Percentiles rank a stretch among this genome's conserved stretches.
phyloP scores from a whole-genome alignment of 768 basidiomycete species.

The Udeniomyces megalosporus region DNA sequence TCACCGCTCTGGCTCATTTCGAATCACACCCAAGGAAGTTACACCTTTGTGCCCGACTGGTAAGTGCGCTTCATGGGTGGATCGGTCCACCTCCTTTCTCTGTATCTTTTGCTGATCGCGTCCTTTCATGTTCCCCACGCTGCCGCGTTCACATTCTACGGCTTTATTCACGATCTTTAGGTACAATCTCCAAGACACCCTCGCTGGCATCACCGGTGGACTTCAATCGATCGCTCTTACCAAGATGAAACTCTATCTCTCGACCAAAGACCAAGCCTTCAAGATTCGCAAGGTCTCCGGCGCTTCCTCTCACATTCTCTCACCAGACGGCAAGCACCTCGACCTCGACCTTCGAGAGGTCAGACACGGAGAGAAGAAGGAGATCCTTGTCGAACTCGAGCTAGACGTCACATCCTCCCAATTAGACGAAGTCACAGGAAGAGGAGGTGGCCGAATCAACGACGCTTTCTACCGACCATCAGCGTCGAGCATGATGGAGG shows the following conservation, averaged over 20 bases:
- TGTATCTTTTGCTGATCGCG: too few species aligned
- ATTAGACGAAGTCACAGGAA: slow-evolving; percentile 39
- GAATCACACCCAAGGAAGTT: slow-evolving; percentile 91
- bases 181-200: slow-evolving; percentile 77
- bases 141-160: too few species aligned
- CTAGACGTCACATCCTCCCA: slow-evolving; percentile 28
- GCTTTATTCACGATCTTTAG: too few species aligned
- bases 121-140: too few species aligned
- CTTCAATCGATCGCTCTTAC: slow-evolving; percentile 89
- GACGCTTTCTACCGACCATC: too few species aligned
- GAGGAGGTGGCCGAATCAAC: too few species aligned
- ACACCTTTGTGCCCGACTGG: slow-evolving; percentile 49
- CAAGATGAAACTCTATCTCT: slow-evolving; percentile 89
- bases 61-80: not conserved
- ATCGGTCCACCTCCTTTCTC: not conserved
- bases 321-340: slow-evolving; percentile 82
- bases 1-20: slow-evolving; percentile 98
- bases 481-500: slow-evolving; percentile 89
- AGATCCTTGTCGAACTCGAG: slow-evolving; percentile 93
- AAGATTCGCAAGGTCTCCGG: slow-evolving; percentile 88
- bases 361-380: slow-evolving; percentile 88
- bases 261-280: slow-evolving; percentile 81
- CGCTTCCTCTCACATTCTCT: slow-evolving; percentile 66
- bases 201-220: slow-evolving; percentile 88
- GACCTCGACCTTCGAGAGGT: slow-evolving; percentile 90